Conservation (phyloP, 2,329 filamentous ascomycete genomes). For the Fusarium humuli region DNA sequence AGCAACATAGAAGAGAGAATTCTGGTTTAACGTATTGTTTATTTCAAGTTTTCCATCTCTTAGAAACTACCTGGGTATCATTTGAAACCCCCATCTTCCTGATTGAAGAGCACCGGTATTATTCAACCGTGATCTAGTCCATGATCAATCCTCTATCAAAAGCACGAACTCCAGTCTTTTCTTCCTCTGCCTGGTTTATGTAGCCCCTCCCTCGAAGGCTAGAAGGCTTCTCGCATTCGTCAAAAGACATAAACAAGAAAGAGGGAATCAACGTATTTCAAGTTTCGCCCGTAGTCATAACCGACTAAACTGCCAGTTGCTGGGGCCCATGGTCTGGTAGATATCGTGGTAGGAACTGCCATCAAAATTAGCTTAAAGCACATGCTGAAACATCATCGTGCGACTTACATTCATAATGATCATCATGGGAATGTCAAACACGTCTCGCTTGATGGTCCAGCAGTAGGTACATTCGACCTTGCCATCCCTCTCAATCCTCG, state of each 20-base stretch:
- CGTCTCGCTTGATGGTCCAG: constrained; percentile 96
- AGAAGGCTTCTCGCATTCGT: constrained; percentile 26
- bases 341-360: constrained; percentile 70
- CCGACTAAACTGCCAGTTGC: constrained; percentile 64
- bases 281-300: constrained; percentile 9
- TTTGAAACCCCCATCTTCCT: constrained; percentile 31
- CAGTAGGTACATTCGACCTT: constrained; percentile 96
- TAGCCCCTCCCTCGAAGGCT: constrained; percentile 30
- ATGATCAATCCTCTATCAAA: constrained; percentile 27
- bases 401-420: constrained; percentile 95
- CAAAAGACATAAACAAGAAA: constrained; percentile 35
- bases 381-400: neutral
- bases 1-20: constrained; percentile 36
- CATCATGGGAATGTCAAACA: constrained; percentile 98
- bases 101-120: constrained; percentile 11
- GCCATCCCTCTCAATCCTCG: constrained; percentile 84
- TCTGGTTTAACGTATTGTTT: constrained; percentile 22
- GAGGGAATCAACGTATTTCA: constrained; percentile 44
- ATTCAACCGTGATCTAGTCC: constrained; percentile 26
- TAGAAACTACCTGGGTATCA: constrained; percentile 41
- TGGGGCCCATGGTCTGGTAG: constrained; percentile 67
- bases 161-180: constrained; percentile 3
- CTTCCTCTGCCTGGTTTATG: constrained; percentile 9
- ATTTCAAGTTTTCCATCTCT: constrained; percentile 36
- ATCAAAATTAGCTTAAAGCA: neutral